A percentile compares a stretch with the other conserved stretches of the same genome.
These are phyloP conservation scores for Eudorina sp. DNA, from an alignment of 139 green algal genomes.

Conservation along the genomic window DNA sequence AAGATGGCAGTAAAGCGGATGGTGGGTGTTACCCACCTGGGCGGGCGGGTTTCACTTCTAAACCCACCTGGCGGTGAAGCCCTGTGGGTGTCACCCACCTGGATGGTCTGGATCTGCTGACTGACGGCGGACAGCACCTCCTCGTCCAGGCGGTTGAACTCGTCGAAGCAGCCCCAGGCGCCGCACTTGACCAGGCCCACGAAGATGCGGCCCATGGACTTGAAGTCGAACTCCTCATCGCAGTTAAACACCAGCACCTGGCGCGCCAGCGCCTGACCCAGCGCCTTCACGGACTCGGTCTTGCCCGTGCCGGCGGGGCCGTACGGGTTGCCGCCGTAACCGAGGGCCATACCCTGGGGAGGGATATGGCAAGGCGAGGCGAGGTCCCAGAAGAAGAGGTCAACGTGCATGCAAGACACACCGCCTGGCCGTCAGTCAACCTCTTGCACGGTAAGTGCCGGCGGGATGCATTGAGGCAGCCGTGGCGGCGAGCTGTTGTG, in stretches of 20 bases:
- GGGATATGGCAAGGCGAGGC: no score
- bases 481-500: no score
- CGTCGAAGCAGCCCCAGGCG: constrained; percentile 92
- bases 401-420: no score
- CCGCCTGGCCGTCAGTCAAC: no score
- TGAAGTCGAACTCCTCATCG: constrained; percentile 89
- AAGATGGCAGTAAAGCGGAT: no score
- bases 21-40: no score
- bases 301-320: constrained; percentile 87
- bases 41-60: no score
- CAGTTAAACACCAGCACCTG: constrained; percentile 93
- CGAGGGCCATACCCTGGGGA: constrained; percentile 78
- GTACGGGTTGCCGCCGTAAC: constrained; percentile 89
- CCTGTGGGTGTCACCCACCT: no score
- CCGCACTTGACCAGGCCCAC: constrained; percentile 85
- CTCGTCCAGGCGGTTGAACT: constrained; percentile 90
- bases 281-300: constrained; percentile 90
- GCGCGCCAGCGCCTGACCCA: constrained; percentile 77
- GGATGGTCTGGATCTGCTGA: constrained; percentile 88
- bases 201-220: constrained; percentile 87
- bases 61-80: no score
- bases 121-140: constrained; percentile 86
- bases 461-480: no score
- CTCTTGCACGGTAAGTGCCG: no score
- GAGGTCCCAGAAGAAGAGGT: no score